These are phyloP conservation scores for Blumeriella jaapii DNA, from an alignment of 2,329 filamentous ascomycete genomes.

Conservation along the genomic window DNA sequence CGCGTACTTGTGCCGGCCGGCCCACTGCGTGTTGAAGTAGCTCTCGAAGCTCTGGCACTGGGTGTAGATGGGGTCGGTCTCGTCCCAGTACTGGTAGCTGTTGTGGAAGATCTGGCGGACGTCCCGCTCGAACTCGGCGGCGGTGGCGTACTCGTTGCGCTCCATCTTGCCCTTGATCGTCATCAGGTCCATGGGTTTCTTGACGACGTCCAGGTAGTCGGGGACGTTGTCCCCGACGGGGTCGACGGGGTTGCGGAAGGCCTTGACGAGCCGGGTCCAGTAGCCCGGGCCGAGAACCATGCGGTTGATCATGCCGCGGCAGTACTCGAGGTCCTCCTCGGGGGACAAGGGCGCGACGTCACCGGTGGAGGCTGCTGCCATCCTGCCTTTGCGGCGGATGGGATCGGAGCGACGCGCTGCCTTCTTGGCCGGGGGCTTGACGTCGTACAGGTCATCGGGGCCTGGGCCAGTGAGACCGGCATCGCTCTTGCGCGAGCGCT, in stretches of 20 bases:
- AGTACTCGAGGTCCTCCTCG: slow-evolving; percentile 44
- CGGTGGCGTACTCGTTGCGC: slow-evolving; percentile 36
- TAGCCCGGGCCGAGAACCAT: slow-evolving; percentile 55
- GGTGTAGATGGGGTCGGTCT: slow-evolving; percentile 41
- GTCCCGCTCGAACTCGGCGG: slow-evolving; percentile 44
- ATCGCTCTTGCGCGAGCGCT: slow-evolving; percentile 19
- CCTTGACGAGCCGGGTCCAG: slow-evolving; percentile 54
- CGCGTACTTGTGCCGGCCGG: slow-evolving; percentile 46
- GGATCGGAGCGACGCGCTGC: slow-evolving; percentile 17
- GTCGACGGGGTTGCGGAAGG: slow-evolving; percentile 49
- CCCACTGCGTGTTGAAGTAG: slow-evolving; percentile 47
- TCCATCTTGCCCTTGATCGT: slow-evolving; percentile 53
- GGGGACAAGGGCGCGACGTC: slow-evolving; percentile 9
- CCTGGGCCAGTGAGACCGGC: slow-evolving; percentile 1
- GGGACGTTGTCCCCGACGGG: slow-evolving; percentile 45
- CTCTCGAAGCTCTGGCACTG: slow-evolving; percentile 47
- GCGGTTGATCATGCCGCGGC: slow-evolving; percentile 42
- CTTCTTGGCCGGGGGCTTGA: slow-evolving; percentile 19
- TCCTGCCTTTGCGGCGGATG: slow-evolving; percentile 9
- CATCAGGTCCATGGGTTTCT: slow-evolving; percentile 48
- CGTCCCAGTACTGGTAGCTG: slow-evolving; percentile 52
- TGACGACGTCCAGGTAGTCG: slow-evolving; percentile 50
- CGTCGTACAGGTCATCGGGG: slow-evolving; percentile 16
- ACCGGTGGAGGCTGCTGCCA: slow-evolving; percentile 2
- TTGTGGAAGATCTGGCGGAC: slow-evolving; percentile 52